phyloP scores from a whole-genome alignment of 73 alveolate species.

The Tetrahymena borealis region DNA sequence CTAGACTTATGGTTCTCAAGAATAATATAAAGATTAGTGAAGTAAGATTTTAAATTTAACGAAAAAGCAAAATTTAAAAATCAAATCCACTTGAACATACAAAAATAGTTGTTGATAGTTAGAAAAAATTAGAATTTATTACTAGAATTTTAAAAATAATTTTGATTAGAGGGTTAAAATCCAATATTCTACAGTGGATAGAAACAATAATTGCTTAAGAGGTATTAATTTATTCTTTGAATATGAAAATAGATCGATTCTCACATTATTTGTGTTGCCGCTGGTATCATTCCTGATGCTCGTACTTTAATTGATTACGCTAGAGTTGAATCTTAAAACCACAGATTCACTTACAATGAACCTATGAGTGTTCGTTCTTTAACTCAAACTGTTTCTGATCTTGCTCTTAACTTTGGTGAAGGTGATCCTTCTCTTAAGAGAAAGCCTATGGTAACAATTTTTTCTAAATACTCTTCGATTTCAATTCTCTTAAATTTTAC shows the following conservation, averaged over 20 bases:
- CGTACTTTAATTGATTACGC: slow-evolving; percentile 90
- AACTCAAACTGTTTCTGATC: slow-evolving; percentile 82
- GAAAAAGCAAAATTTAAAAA: no score
- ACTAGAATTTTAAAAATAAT: no score
- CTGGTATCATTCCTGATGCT: slow-evolving; percentile 93
- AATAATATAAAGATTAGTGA: background rate
- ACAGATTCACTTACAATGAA: slow-evolving; percentile 82
- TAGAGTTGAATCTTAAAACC: slow-evolving; percentile 89
- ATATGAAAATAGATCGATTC: slow-evolving; percentile 45
- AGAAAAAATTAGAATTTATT: no score
- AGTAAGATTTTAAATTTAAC: no score
- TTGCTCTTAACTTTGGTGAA: slow-evolving; percentile 92
- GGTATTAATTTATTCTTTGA: background rate
- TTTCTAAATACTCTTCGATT: background rate
- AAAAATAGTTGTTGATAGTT: no score
- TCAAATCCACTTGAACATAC: no score
- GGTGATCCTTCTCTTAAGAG: slow-evolving; percentile 71
- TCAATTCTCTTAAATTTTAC: background rate
- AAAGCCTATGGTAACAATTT: slow-evolving; percentile 8
- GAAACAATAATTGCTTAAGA: no score
- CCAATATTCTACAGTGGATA: no score
- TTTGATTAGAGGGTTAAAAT: no score
- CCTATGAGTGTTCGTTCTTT: slow-evolving; percentile 80
- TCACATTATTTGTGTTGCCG: slow-evolving; percentile 74
- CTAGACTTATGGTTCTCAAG: background rate